phyloP scores from a whole-genome alignment of 768 basidiomycete genomes.

The Amanita phalloides region DNA sequence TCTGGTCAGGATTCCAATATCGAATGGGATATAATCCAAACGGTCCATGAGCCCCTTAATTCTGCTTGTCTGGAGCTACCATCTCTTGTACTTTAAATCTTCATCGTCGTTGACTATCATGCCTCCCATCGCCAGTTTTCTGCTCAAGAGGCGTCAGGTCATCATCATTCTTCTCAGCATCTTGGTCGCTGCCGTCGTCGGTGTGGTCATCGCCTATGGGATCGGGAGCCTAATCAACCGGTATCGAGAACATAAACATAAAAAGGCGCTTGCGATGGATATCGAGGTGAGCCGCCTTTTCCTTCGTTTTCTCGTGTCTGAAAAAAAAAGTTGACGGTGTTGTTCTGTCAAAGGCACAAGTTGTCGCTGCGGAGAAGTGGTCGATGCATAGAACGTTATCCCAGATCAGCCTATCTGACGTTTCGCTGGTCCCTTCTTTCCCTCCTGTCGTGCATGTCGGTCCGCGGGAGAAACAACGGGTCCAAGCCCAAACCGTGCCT shows the following conservation, averaged over 20 bases:
- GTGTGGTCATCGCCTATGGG: neutral
- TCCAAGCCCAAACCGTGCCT: neutral
- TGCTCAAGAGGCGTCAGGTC: neutral
- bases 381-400: neutral
- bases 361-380: neutral
- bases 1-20: no score
- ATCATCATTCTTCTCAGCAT: neutral
- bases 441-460: neutral
- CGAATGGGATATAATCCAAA: no score
- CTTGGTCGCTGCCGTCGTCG: neutral
- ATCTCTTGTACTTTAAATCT: no score
- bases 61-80: no score
- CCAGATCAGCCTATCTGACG: neutral
- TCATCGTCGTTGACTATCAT: neutral
- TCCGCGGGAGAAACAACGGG: neutral
- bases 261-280: neutral
- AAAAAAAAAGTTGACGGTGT: neutral
- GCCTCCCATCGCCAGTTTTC: neutral
- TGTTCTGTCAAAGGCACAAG: neutral
- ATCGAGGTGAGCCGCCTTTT: neutral
- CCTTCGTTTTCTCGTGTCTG: neutral
- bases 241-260: neutral
- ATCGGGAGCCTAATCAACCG: neutral
- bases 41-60: no score
- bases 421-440: neutral